Evolutionary conservation across 2,329 filamentous ascomycete genomes (phyloP), one percentile per base, ranked within the genome.

Genomic region (Akanthomyces uredinophilus): DNA sequence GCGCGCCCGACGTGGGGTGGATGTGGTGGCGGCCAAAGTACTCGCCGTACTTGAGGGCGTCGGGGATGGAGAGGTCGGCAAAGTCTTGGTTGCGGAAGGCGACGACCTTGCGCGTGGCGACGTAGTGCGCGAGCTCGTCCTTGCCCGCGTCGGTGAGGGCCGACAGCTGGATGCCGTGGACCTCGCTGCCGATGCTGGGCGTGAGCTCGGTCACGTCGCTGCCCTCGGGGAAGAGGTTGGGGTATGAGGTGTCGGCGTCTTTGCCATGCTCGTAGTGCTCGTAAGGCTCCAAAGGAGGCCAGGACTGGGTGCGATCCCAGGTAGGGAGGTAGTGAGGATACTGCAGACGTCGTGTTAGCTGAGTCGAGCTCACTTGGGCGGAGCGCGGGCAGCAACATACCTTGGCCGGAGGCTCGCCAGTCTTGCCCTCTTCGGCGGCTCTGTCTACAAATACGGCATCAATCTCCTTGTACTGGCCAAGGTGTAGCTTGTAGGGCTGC

Each of bases 21-120:
- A 90, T 87, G 74, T 90, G 87, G 64, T 86, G 84, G 20, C 86
- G 82, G 37, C 88, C 87, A 67, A 89, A 90, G 75, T 90, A 90
- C 61, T 82, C 78, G 39, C 82, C 86, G 65, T 84, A 83, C n/a
- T 87, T 80, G 35, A 88, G 77, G 3, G 85, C 86, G 54, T 87
- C 78, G 52, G 82, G 74, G 66, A 89, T 88, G 7, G 85, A 81
- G 22, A 89, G 75, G 64, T 86, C 77, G 37, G 81, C 81, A 65
- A 85, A 82, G 68, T 89, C 85, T 69, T 90, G 87, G 65, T 86
- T 80, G n/a, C 86, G 83, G 78, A 90, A 89, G 24, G 83, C 81
- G 24, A 88, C 85, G 18, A 89, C 86, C 68, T 88, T 88, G 67
- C 85, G 82, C 71, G 88, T 79, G 7, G 87, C 83, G 27, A 89